These are phyloP conservation scores for Ciborinia camelliae DNA, from an alignment of 2,329 filamentous ascomycete genomes.

Conservation along the genomic window DNA sequence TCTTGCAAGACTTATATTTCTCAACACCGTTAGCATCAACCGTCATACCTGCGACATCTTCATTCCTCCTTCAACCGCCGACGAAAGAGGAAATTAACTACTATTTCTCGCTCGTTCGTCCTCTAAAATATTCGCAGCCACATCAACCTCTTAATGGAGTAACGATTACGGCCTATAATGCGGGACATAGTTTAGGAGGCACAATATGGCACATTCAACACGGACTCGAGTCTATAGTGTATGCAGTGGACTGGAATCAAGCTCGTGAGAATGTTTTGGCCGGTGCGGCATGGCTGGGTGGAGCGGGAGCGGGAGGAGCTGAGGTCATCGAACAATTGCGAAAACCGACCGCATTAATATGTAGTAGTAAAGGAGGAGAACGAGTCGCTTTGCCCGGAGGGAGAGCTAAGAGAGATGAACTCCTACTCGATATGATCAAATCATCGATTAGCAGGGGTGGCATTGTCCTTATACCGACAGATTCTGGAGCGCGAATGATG, in stretches of 20 bases:
- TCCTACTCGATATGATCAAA: slow-evolving; percentile 77
- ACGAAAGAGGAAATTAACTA: slow-evolving; percentile 83
- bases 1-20: slow-evolving; percentile 87
- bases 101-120: slow-evolving; percentile 87
- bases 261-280: slow-evolving; percentile 93
- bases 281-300: slow-evolving; percentile 89
- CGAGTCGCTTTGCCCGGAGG: slow-evolving; percentile 67
- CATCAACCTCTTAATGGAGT: slow-evolving; percentile 90
- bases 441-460: slow-evolving; percentile 76
- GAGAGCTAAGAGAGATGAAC: slow-evolving; percentile 78
- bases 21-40: slow-evolving; percentile 86
- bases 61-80: slow-evolving; percentile 69
- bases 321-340: slow-evolving; percentile 92
- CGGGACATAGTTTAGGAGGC: slow-evolving; percentile 90
- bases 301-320: slow-evolving; percentile 72
- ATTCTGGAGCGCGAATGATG: slow-evolving; percentile 90
- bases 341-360: slow-evolving; percentile 90
- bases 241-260: slow-evolving; percentile 97
- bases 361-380: slow-evolving; percentile 79
- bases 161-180: slow-evolving; percentile 94
- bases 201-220: slow-evolving; percentile 99
- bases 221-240: slow-evolving; percentile 93
- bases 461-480: slow-evolving; percentile 87
- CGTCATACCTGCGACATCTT: slow-evolving; percentile 68
- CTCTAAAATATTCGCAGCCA: slow-evolving; percentile 94